Evolutionary conservation across 192 early-diverging fungal genomes (phyloP), one percentile per base, ranked within the genome.

Genomic region (Phycomyces nitens): DNA sequence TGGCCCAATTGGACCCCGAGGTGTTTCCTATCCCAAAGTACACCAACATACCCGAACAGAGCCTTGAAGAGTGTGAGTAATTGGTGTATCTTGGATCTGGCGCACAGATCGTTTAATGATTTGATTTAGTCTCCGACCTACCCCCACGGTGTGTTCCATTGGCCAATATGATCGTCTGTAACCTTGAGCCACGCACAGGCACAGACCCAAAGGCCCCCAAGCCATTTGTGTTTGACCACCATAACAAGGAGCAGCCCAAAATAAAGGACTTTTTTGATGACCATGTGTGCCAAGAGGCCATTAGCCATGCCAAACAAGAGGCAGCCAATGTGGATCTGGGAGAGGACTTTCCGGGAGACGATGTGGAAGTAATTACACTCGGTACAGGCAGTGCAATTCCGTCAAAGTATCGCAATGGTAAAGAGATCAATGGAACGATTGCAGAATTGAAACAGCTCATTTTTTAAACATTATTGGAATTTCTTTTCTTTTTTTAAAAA

Each of bases 361-460:
- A 85, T 58, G 70, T 84, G 24, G 75, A 68, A 18, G 66, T 80
- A 0, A 59, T 91, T 27, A 81, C 95, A 4, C 85, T 99, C 12
- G 97, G 97, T 27, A 99, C 97, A 0, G 97, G 93, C 22, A 90
- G 93, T 18, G 84, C 94, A 16, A 72, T 92, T 34, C 95, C 97
- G 4, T 89, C 87, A 22, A 90, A 89, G 60, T 94, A 92, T 74
- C 84, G 97, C 69, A 99, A 99, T 75, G 90, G 88, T 90, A 76
- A 58, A n/a, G n/a, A n/a, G n/a, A n/a, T n/a, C n/a, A n/a, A n/a
- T n/a, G n/a, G n/a, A n/a, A n/a, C n/a, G n/a, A n/a, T n/a, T n/a
- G n/a, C n/a, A n/a, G n/a, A n/a, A n/a, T n/a, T n/a, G n/a, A n/a
- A n/a, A n/a, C n/a, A n/a, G n/a, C n/a, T n/a, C n/a, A n/a, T n/a